phyloP scores from a whole-genome alignment of 2,329 filamentous ascomycete genomes.

The Sporothrix humicola region DNA sequence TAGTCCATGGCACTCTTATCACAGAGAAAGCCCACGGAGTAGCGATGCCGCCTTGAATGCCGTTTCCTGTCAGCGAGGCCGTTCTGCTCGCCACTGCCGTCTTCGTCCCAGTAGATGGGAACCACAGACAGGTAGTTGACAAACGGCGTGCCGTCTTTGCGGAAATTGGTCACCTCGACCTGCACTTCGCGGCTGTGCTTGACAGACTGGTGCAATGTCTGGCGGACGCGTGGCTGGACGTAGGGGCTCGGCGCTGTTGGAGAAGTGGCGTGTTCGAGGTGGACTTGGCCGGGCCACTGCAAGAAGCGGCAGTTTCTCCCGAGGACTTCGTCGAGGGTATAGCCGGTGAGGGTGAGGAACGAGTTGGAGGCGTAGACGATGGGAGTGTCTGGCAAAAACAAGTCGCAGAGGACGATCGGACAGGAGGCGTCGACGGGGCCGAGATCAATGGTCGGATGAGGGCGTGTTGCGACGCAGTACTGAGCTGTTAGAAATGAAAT shows the following conservation, averaged over 20 bases:
- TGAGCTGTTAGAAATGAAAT: not conserved
- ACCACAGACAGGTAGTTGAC: slow-evolving; percentile 87
- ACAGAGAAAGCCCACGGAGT: slow-evolving; percentile 81
- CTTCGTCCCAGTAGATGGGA: slow-evolving; percentile 71
- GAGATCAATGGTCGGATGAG: slow-evolving; percentile 77
- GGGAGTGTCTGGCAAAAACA: slow-evolving; percentile 72
- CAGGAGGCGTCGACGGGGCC: slow-evolving; percentile 85
- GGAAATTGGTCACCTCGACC: slow-evolving; percentile 73
- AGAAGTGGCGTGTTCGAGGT: not conserved
- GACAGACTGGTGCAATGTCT: slow-evolving; percentile 57
- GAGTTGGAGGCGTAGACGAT: slow-evolving; percentile 85
- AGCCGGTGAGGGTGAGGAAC: slow-evolving; percentile 80
- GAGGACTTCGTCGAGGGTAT: slow-evolving; percentile 73
- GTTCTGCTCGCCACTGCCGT: slow-evolving; percentile 45
- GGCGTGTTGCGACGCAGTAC: slow-evolving; percentile 66
- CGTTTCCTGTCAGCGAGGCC: not conserved
- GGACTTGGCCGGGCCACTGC: slow-evolving; percentile 63
- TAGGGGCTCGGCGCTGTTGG: not conserved
- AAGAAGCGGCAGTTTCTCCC: slow-evolving; percentile 86
- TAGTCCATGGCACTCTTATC: slow-evolving; percentile 45
- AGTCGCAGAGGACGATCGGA: slow-evolving; percentile 81
- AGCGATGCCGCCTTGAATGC: slow-evolving; percentile 55
- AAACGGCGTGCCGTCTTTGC: slow-evolving; percentile 78
- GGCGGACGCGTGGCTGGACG: slow-evolving; percentile 50
- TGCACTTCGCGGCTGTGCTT: slow-evolving; percentile 55